phyloP scores from a whole-genome alignment of 73 alveolate genomes.

The Symbiodinium pilosum region DNA sequence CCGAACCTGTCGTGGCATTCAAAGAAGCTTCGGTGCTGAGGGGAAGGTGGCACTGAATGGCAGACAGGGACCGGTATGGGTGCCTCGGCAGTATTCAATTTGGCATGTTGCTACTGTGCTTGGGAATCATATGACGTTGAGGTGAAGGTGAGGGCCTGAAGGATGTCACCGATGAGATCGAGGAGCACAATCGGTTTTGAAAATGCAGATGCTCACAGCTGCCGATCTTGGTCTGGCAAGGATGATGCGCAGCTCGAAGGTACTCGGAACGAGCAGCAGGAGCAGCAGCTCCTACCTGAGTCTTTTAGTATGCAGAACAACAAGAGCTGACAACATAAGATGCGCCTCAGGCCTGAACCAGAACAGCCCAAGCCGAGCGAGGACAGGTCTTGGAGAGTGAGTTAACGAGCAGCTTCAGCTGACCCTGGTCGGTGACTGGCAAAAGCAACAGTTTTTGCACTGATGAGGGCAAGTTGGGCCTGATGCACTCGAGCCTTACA shows the following conservation, averaged over 20 bases:
- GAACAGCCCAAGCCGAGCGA: conserved; percentile 75
- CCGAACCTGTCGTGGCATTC: background rate
- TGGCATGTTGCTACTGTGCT: too few species aligned
- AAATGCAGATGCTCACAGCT: background rate
- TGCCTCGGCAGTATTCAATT: background rate
- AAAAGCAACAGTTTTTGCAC: too few species aligned
- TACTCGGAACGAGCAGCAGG: conserved; percentile 73
- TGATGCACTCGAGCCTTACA: background rate
- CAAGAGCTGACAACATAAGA: background rate
- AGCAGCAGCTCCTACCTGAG: conserved; percentile 15
- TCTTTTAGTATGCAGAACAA: too few species aligned
- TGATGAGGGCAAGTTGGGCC: too few species aligned
- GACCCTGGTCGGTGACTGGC: too few species aligned
- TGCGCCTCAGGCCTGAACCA: conserved; percentile 68
- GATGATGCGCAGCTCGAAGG: conserved; percentile 91
- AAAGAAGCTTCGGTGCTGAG: background rate
- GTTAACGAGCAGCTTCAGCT: too few species aligned
- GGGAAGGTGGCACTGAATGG: conserved; percentile 82
- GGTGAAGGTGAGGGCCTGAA: conserved; percentile 78
- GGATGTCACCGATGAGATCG: conserved; percentile 91
- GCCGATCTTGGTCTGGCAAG: conserved; percentile 3
- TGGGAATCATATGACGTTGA: too few species aligned
- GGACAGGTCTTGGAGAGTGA: too few species aligned
- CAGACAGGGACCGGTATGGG: conserved; percentile 93
- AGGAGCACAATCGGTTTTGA: background rate